Evolutionary conservation across 1,139 yeast genomes (phyloP).

Genomic region (Blastobotrys petasosporus): DNA sequence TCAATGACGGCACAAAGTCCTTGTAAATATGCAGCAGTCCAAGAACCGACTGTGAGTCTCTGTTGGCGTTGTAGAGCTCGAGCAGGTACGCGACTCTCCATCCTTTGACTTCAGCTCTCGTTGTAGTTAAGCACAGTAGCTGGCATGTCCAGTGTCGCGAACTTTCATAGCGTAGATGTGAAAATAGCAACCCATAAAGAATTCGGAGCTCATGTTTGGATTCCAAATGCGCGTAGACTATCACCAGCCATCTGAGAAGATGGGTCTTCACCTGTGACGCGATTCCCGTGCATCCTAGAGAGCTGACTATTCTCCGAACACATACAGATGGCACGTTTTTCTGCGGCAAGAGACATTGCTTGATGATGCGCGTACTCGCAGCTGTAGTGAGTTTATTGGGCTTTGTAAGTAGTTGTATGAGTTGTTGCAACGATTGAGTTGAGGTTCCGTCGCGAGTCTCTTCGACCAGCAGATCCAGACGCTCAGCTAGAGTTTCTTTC

Average conservation of each 20-base stretch:
- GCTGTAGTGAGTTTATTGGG: constrained; percentile 10
- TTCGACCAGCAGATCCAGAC: background rate
- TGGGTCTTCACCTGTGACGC: constrained; percentile 29
- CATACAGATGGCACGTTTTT: constrained; percentile 27
- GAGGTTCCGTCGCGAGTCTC: background rate
- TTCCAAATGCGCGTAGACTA: constrained; percentile 31
- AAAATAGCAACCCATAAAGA: constrained; percentile 38
- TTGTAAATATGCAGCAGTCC: constrained; percentile 31
- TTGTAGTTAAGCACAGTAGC: constrained; percentile 37
- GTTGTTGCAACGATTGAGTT: background rate
- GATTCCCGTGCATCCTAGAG: constrained; percentile 26
- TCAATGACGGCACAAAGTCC: constrained; percentile 27
- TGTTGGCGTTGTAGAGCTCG: constrained; percentile 33
- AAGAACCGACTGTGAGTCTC: constrained; percentile 32
- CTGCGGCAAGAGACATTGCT: constrained; percentile 32
- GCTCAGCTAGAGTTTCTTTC: background rate
- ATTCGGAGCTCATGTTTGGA: constrained; percentile 24
- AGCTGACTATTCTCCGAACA: constrained; percentile 29
- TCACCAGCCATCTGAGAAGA: constrained; percentile 39
- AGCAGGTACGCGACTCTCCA: constrained; percentile 35
- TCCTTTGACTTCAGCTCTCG: constrained; percentile 31
- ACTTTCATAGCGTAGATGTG: constrained; percentile 41
- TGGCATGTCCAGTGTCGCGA: constrained; percentile 42
- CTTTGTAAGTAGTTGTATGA: background rate
- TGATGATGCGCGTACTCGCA: constrained; percentile 20